Base-by-base conservation (phyloP, 2,329 filamentous ascomycete species). In the Fusarium buharicum region DNA sequence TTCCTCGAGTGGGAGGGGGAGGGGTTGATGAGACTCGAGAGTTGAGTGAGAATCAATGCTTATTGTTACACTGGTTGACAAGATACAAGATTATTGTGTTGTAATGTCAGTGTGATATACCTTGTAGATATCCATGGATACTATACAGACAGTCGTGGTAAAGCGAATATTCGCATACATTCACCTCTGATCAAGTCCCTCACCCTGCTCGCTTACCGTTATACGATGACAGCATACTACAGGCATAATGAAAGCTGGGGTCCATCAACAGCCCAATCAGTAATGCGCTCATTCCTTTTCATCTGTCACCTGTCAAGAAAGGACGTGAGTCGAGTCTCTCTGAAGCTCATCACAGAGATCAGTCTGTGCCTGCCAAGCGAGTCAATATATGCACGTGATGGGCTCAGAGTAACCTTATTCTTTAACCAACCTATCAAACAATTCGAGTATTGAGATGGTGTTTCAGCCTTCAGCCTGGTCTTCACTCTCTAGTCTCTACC, bases 371-470 rank as follows among this genome's bases (percentile, higher is more conserved):
- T 24, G 22, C 22, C 22, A 24, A 24, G 22, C 4, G 27, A 28
- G 9, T 28, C 12, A 28, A 43, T 8, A 34, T 17, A 38, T 52
- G 46, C 61, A 64, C 61, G 46, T 64, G 60, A 64, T 38, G 24
- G 20, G 14, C 1, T 10, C 5, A 3, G 43, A 6, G 5, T 6
- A 50, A 50, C 38, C 48, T 59, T 41, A 31, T 45, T 50, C 34
- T 13, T 28, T 33, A 27, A 24, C 31, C 17, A 20, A n/a, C 33
- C 38, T 43, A 50, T 45, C 31, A 50, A 24, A 24, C 22, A 24
- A 24, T 24, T 8, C 22, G 22, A 24, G 22, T 24, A n/a, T n/a
- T 8, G 2, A 24, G 22, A 24, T 24, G 22, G 22, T 8, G 8
- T 24, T 24, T 8, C 1, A 27, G 34, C 22, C 31, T 37, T 52